These are phyloP conservation scores for Clavispora phyllophila DNA, from an alignment of 805 yeast species.

Conservation along the genomic window DNA sequence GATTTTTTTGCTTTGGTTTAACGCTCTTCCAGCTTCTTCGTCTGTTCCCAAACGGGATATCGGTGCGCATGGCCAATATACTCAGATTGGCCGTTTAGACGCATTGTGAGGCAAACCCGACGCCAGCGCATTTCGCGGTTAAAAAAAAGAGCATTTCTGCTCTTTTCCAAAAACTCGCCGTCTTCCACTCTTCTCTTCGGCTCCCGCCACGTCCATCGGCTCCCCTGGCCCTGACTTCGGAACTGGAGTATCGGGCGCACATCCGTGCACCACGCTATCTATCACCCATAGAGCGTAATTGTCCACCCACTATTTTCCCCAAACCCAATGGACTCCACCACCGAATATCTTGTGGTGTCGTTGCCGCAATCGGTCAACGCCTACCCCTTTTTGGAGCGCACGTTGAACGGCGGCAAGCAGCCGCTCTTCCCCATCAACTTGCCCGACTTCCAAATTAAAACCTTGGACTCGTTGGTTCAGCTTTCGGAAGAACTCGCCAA, in stretches of 20 bases:
- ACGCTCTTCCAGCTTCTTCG: too few species aligned
- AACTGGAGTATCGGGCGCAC: background rate
- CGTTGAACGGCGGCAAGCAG: constrained; percentile 52
- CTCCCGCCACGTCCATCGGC: too few species aligned
- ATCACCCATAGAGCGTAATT: constrained; percentile 1
- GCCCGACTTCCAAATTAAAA: constrained; percentile 90
- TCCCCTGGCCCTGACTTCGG: too few species aligned
- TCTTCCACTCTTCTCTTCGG: background rate
- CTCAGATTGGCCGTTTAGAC: too few species aligned
- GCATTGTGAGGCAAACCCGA: too few species aligned
- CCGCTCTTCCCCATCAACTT: constrained; percentile 54
- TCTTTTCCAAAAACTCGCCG: too few species aligned
- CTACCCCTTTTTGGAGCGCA: constrained; percentile 50
- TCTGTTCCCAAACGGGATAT: too few species aligned
- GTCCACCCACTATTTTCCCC: background rate
- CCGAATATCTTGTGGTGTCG: constrained; percentile 51
- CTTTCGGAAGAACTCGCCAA: constrained; percentile 87
- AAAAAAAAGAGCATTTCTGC: too few species aligned
- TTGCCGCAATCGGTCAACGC: constrained; percentile 50
- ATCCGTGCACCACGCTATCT: constrained; percentile 6
- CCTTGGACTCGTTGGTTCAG: constrained; percentile 84
- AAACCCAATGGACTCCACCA: constrained; percentile 28
- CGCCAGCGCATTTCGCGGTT: too few species aligned
- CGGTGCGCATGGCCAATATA: background rate
- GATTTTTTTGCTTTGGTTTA: too few species aligned